Percentiles rank a stretch among this genome's conserved stretches.
phyloP scores from a whole-genome alignment of 106 monocot genomes.

The Alisma plantagoaquatica region DNA sequence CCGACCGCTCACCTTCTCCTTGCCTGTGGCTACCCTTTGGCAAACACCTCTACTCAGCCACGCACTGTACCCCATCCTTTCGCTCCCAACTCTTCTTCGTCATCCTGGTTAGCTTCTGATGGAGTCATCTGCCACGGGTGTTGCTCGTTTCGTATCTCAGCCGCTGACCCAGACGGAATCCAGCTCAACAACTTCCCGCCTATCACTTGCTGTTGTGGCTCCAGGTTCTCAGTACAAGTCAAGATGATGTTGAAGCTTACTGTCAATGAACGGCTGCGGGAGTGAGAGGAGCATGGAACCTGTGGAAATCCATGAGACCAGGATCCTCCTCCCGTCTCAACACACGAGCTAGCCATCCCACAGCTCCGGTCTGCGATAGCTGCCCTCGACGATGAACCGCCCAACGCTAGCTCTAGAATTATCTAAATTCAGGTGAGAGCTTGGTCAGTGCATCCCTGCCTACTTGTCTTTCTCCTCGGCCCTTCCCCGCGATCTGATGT shows the following conservation, averaged over 20 bases:
- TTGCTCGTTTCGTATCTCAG: neutral
- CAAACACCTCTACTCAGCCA: too few relatives aligned
- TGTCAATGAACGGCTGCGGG: slow-evolving; percentile 55
- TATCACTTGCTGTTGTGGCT: neutral
- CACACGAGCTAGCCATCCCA: slow-evolving; percentile 24
- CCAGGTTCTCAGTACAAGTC: neutral
- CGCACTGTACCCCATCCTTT: too few relatives aligned
- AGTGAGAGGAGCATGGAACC: slow-evolving; percentile 3
- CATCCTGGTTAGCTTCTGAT: neutral
- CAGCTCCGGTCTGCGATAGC: slow-evolving; percentile 32
- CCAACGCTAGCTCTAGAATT: slow-evolving; percentile 58
- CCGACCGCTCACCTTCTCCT: too few relatives aligned
- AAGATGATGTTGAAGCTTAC: slow-evolving; percentile 10
- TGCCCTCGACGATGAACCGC: slow-evolving; percentile 33
- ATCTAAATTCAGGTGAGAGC: slow-evolving; percentile 58
- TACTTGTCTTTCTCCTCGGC: neutral
- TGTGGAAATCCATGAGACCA: slow-evolving; percentile 28
- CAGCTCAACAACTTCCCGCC: too few relatives aligned
- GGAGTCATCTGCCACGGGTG: slow-evolving; percentile 1
- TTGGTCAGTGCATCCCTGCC: neutral
- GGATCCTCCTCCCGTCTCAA: slow-evolving; percentile 29
- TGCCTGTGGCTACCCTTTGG: too few relatives aligned
- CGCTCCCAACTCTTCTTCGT: too few relatives aligned
- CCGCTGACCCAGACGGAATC: too few relatives aligned
- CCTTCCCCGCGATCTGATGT: neutral